Percentiles rank a stretch among this genome's conserved stretches.
Evolutionary conservation across 306 rosid species (phyloP).

Genomic region (Mucuna pruriens): DNA sequence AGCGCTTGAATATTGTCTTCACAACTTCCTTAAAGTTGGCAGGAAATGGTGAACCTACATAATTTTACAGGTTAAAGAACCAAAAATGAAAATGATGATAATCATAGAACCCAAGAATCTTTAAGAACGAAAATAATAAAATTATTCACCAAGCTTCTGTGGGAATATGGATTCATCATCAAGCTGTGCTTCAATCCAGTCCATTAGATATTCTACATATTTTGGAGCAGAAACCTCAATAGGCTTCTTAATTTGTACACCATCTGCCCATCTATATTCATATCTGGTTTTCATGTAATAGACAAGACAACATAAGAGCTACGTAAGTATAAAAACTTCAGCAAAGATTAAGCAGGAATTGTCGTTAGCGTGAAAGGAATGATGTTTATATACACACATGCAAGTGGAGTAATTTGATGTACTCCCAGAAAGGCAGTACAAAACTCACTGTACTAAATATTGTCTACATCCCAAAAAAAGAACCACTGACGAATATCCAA

Average conservation of each 20-base stretch:
- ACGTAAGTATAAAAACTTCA: background rate
- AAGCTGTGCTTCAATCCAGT: constrained; percentile 98
- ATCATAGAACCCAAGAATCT: background rate
- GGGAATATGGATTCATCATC: constrained; percentile 99
- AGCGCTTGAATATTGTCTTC: constrained; percentile 93
- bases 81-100: constrained; percentile 22
- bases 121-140: background rate
- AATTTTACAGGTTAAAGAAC: constrained; percentile 19
- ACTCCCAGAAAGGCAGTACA: constrained; percentile 30
- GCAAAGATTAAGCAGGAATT: constrained; percentile 13
- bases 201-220: constrained; percentile 98
- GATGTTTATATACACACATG: background rate
- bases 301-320: constrained; percentile 41
- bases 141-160: constrained; percentile 86
- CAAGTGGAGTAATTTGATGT: background rate
- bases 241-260: constrained; percentile 96
- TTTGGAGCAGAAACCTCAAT: constrained; percentile 99
- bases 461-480: constrained; percentile 14
- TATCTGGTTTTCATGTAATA: constrained; percentile 59
- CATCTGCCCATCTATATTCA: constrained; percentile 99
- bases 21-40: constrained; percentile 93
- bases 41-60: constrained; percentile 92
- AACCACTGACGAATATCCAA: background rate
- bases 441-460: constrained; percentile 9
- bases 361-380: constrained; percentile 14